Evolutionary conservation across 2,329 filamentous ascomycete genomes (phyloP), one percentile per base, ranked within the genome.

Genomic region (Colletotrichum ledebouriae): DNA sequence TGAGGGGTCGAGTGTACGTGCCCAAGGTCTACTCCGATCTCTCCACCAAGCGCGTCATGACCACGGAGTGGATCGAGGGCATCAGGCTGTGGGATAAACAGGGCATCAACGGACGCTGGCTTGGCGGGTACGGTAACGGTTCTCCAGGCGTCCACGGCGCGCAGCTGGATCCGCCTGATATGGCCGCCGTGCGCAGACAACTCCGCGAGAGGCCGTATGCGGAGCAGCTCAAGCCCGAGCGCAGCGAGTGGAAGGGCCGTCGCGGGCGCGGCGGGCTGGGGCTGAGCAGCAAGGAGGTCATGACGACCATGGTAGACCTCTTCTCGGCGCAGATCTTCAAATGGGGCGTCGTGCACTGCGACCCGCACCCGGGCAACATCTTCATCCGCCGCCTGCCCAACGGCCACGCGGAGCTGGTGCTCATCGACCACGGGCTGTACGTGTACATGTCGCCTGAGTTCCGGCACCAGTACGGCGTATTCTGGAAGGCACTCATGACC

Each of bases 291-390:
- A 92, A 92, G 75, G 91, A 95, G 67, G 94, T 98, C 67, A 98
- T 98, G 96, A 92, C 91, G 6, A 98, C 94, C 37, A 98, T 98
- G 90, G 89, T 98, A 57, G 95, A 98, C 77, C 86, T 98, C 39
- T 99, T 98, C 83, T 93, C 91, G n/a, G 94, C 94, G 2, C 95
- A 98, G 77, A 98, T 98, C 86, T 99, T 98, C 84, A 91, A 97
- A 72, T 98, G 94, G 93, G 96, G 96, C 12, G 87, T 93, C 49
- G 93, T 98, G 0, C 95, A 99, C 82, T 98, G 95, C 81, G 96
- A 99, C 78, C 96, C 96, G 10, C 96, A 99, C 76, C 96, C 96
- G 1, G 95, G 95, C 33, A 99, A 99, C 81, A 96, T 98, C 78
- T 97, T 99, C 81, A 91, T 98, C 76, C 92, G 96, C 9, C 91